A percentile compares a stretch with the other conserved stretches of the same genome.
These are phyloP conservation scores for Agrocybe praecox DNA, from an alignment of 768 basidiomycete species.

Conservation along the genomic window DNA sequence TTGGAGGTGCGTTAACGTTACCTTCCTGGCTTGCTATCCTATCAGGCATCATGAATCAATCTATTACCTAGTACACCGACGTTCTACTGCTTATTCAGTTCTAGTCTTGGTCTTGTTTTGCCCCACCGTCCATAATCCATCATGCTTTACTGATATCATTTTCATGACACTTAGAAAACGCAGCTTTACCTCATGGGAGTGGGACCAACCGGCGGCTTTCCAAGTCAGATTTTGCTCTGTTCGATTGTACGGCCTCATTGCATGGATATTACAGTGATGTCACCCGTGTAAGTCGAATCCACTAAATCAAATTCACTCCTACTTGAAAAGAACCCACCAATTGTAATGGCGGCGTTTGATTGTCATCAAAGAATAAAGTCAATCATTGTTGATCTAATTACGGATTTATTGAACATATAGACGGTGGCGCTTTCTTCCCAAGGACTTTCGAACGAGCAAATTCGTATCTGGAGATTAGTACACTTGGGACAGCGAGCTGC, in stretches of 20 bases:
- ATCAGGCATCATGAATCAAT: not conserved
- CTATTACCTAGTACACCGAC: not conserved
- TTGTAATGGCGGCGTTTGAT: too few species aligned
- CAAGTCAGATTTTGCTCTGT: slow-evolving; percentile 65
- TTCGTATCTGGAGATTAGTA: slow-evolving; percentile 66
- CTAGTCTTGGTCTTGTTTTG: not conserved
- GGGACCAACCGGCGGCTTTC: slow-evolving; percentile 68
- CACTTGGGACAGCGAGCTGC: slow-evolving; percentile 64
- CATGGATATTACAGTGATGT: slow-evolving; percentile 81
- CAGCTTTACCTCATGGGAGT: slow-evolving; percentile 82
- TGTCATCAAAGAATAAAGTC: too few species aligned
- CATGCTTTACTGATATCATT: not conserved
- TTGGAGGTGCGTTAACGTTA: slow-evolving; percentile 61
- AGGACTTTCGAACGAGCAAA: slow-evolving; percentile 52
- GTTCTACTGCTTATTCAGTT: not conserved
- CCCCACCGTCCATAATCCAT: not conserved
- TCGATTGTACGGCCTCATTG: slow-evolving; percentile 73
- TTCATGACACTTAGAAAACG: slow-evolving; percentile 59
- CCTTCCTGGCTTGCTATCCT: slow-evolving; percentile 1
- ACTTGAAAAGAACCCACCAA: too few species aligned
- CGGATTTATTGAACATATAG: slow-evolving; percentile 25
- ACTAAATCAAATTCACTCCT: not conserved
- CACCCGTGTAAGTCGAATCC: slow-evolving; percentile 57
- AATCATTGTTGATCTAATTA: not conserved
- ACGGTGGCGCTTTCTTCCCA: slow-evolving; percentile 69